These are phyloP conservation scores for Amauroascus verrucosus DNA, from an alignment of 2,329 filamentous ascomycete genomes.

Conservation along the genomic window DNA sequence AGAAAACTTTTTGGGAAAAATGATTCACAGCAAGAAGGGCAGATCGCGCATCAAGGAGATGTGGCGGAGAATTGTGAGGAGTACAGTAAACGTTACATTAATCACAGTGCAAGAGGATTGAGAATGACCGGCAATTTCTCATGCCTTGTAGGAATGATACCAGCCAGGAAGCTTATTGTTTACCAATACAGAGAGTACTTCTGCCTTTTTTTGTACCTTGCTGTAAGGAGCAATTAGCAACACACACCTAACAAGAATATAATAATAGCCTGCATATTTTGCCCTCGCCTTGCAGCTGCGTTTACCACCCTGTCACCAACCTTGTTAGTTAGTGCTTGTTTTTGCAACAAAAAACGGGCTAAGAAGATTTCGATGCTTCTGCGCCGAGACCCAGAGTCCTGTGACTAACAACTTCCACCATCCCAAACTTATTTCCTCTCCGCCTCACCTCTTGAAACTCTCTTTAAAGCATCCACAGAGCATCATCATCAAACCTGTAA, in stretches of 20 bases:
- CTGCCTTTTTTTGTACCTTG: neutral
- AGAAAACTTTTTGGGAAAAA: conserved; percentile 2
- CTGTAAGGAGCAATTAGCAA: neutral
- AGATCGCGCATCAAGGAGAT: too few relatives aligned
- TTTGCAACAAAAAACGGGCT: neutral
- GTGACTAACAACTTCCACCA: neutral
- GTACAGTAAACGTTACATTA: too few relatives aligned
- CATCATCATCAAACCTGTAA: neutral
- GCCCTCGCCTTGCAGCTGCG: neutral
- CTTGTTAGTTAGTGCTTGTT: conserved; percentile 7
- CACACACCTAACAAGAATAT: neutral
- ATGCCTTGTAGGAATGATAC: too few relatives aligned
- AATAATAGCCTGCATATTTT: neutral
- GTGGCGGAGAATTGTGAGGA: too few relatives aligned
- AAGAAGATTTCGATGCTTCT: neutral
- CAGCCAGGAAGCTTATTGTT: too few relatives aligned
- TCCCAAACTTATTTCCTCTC: neutral
- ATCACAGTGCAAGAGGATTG: too few relatives aligned
- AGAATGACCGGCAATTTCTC: too few relatives aligned
- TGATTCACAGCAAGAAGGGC: neutral
- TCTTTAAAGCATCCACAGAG: too few relatives aligned
- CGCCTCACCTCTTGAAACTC: neutral
- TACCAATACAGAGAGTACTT: neutral
- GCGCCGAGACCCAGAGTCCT: neutral
- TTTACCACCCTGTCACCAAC: neutral